Evolutionary conservation across 768 basidiomycete species (phyloP).

Genomic region (Neoboletus magnificus): DNA sequence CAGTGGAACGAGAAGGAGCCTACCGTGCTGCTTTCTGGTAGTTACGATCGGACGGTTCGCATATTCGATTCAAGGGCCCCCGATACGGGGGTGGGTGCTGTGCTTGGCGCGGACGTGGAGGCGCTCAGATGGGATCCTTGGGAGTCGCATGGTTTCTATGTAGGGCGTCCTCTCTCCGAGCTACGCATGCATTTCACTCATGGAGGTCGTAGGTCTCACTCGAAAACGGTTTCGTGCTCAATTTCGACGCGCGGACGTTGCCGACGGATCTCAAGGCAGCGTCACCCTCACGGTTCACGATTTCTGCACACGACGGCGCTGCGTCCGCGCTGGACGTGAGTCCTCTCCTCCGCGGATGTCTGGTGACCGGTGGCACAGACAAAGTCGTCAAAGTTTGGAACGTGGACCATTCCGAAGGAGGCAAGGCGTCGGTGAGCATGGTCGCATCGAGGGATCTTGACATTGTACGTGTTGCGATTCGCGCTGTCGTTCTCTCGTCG

Average conservation of each 20-base stretch:
- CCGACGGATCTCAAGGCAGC: constrained; percentile 63
- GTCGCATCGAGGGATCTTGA: constrained; percentile 88
- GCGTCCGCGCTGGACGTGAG: constrained; percentile 89
- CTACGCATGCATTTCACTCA: not conserved
- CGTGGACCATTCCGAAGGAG: constrained; percentile 59
- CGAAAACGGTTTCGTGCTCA: constrained; percentile 91
- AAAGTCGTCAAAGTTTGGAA: constrained; percentile 98
- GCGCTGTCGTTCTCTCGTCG: not conserved
- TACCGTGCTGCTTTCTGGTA: constrained; percentile 86
- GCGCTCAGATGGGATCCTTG: constrained; percentile 95
- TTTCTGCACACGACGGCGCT: constrained; percentile 91
- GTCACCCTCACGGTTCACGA: constrained; percentile 77
- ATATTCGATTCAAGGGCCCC: constrained; percentile 90
- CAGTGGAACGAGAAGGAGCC: constrained; percentile 93
- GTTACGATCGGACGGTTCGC: constrained; percentile 92
- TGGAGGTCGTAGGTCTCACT: constrained; percentile 69
- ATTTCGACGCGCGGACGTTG: constrained; percentile 86
- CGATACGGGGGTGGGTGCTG: constrained; percentile 75
- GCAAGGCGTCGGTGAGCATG: constrained; percentile 74
- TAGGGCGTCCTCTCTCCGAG: constrained; percentile 36
- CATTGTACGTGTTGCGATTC: constrained; percentile 58
- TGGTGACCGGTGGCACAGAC: constrained; percentile 93
- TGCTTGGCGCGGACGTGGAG: constrained; percentile 90
- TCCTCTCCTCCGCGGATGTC: constrained; percentile 82
- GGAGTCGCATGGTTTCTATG: constrained; percentile 85